phyloP scores from a whole-genome alignment of 2,329 filamentous ascomycete species.

The Aspergillus ochraceoroseus region DNA sequence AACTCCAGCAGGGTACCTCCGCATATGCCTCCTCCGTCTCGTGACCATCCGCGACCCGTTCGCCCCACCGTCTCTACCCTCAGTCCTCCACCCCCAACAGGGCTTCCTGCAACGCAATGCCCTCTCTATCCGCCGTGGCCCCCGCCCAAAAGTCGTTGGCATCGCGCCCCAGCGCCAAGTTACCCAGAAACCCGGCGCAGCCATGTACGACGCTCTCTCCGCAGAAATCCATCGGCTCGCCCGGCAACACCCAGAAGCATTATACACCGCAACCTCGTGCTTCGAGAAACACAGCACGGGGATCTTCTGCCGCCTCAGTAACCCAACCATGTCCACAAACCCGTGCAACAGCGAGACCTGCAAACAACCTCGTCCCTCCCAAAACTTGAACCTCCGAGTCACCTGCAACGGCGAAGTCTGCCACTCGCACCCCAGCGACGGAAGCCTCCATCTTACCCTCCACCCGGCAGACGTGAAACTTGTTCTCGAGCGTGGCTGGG shows the following conservation, averaged over 20 bases:
- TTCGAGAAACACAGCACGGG: conserved; percentile 78
- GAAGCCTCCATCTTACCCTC: conserved; percentile 72
- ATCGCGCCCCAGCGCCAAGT: conserved; percentile 79
- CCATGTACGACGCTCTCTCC: conserved; percentile 55
- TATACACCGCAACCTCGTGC: conserved; percentile 64
- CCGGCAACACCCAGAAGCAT: conserved; percentile 42
- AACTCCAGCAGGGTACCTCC: conserved; percentile 67
- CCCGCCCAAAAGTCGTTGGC: conserved; percentile 63
- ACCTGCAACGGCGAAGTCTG: conserved; percentile 67
- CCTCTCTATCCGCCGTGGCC: conserved; percentile 59
- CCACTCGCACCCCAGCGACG: conserved; percentile 72
- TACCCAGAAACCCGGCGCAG: conserved; percentile 56
- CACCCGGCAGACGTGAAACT: conserved; percentile 71
- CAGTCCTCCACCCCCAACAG: conserved; percentile 48
- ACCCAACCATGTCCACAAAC: not conserved
- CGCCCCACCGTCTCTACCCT: conserved; percentile 51
- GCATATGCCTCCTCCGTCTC: conserved; percentile 66
- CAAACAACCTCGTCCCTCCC: not conserved
- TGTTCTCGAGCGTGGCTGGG: conserved; percentile 72
- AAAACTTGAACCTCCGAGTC: conserved; percentile 14
- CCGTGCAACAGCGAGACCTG: no score
- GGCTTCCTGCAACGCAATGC: conserved; percentile 53
- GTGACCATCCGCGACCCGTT: conserved; percentile 69
- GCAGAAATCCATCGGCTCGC: conserved; percentile 52
- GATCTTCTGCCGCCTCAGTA: conserved; percentile 54